Base-by-base conservation (phyloP, 371 early-diverging fungal genomes). In the Zopfochytrium polystomum region DNA sequence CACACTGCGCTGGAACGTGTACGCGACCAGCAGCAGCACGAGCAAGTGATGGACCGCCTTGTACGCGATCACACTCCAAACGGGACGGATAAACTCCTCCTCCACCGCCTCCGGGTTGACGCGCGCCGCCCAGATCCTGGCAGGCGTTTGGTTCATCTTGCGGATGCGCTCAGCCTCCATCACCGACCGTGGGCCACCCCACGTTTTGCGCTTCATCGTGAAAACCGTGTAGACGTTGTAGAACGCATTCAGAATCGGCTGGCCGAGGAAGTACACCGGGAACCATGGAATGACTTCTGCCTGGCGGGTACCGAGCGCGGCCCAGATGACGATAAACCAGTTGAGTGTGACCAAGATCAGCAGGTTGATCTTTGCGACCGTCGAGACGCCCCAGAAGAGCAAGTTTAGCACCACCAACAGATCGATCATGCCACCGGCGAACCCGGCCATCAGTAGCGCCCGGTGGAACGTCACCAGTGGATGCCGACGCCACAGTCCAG, bases 111-210 rank as follows among this genome's bases (percentile, higher is more conserved):
- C 47, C 18, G 18, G 23, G 47, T 47, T 47, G 47, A 47, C 23
- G 23, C 47, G 47, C 47, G 47, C 47, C 47, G 23, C 9, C 47
- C 47, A 47, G 23, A 47, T 23, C 23, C 7, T 7, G 7, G 7
- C 9, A 23, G 9, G 18, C 7, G 7, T 22, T 22, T 15, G 9
- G 23, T 9, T 22, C 9, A 23, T 23, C 18, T 7, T 7, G 23
- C 47, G 9, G 9, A 7, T 9, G 7, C 18, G 7, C 7, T 15
- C 47, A 7, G 9, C 23, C 47, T 47, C 47, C 7, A 15, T 22
- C 7, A 23, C 47, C 7, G 47, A 15, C 22, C 52, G 52, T 15
- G 52, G 52, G 22, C 52, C 52, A 27, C 52, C 52, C 52, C 52
- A 52, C 30, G 29, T 30, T 22, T 33, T 52, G 9, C 30, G 29